Base-by-base conservation (phyloP, 768 basidiomycete genomes). In the Lepiota subincarnata region DNA sequence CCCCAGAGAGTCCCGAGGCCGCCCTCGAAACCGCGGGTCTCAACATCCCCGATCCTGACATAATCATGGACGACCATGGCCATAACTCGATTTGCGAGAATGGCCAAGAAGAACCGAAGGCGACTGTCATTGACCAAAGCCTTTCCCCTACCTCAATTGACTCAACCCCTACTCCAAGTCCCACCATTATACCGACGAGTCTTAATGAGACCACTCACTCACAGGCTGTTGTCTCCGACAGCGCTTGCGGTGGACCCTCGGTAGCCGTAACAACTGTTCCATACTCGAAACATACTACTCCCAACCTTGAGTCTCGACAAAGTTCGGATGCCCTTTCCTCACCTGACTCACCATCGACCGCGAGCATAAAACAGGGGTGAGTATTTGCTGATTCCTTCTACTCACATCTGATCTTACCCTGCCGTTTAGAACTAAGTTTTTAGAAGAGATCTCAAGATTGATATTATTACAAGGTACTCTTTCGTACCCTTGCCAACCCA, bases 131-230 rank as follows among this genome's bases (percentile, higher is more conserved):
- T 3, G 42, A 45, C 20, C 24, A 8, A 13, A 39, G 37, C 6
- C 13, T 39, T 28, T 46, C 52, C 28, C 52, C 52, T 6, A 53
- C 52, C 11, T 53, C 52, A 8, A 53, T 53, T 18, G 52, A 53
- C 24, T 53, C 52, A 14, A 53, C 52, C 4, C 52, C 52, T 6
- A 38, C 43, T 19, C 52, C 52, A 4, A 53, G 52, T 35, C 52
- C 52, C 8, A 31, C 24, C 3, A 46, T 53, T 18, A 8, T 10
- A 19, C 52, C 52, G 10, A n/a, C n/a, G 18, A n/a, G 5, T 2
- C 18, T 35, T 19, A 28, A 8, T 8, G 20, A 39, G 24, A 26
- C 31, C 11, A 14, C 16, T 36, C 19, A 14, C 4, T 4, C 11
- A 5, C 35, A 44, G 13, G 43, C 35, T 7, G 26, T 39, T 28